phyloP scores from a whole-genome alignment of 352 stramenopile species.

The Phytophthora litchii region DNA sequence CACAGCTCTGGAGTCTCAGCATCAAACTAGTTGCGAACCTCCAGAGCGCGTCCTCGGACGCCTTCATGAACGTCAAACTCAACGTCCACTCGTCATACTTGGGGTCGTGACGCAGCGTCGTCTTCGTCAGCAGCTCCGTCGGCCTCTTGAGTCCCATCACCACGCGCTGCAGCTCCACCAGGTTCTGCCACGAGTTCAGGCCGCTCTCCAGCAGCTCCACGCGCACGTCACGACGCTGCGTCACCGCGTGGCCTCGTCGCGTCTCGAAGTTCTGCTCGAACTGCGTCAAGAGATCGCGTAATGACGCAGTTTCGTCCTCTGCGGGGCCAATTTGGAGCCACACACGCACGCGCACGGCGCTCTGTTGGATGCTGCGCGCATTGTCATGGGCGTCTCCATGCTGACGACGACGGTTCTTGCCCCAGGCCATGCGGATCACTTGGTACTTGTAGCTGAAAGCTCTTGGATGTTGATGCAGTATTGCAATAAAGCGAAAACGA shows the following conservation, averaged over 20 bases:
- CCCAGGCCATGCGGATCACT: conserved; percentile 17
- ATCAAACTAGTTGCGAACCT: conserved; percentile 46
- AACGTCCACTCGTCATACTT: conserved; percentile 40
- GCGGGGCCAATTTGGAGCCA: conserved; percentile 21
- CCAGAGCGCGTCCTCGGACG: conserved; percentile 51
- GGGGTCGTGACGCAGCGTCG: conserved; percentile 27
- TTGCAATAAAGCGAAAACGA: no score
- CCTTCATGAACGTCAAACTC: conserved; percentile 35
- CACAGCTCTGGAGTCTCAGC: conserved; percentile 53
- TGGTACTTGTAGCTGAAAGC: no score
- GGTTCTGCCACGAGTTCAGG: conserved; percentile 50
- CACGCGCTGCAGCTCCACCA: conserved; percentile 53
- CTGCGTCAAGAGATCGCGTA: conserved; percentile 5
- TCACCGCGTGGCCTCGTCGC: conserved; percentile 1
- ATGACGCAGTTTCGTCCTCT: conserved; percentile 1
- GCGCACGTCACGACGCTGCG: conserved; percentile 6
- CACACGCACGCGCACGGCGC: conserved; percentile 33
- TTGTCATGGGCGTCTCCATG: conserved; percentile 35
- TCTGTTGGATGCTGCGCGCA: conserved; percentile 30
- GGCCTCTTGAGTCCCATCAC: conserved; percentile 41
- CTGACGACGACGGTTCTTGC: conserved; percentile 18
- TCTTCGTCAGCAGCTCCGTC: conserved; percentile 18
- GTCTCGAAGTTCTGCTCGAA: conserved; percentile 20
- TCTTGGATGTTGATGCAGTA: no score
- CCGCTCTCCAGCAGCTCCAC: conserved; percentile 57